Conservation (phyloP, 2,329 filamentous ascomycete genomes). For the Xylaria sp. region DNA sequence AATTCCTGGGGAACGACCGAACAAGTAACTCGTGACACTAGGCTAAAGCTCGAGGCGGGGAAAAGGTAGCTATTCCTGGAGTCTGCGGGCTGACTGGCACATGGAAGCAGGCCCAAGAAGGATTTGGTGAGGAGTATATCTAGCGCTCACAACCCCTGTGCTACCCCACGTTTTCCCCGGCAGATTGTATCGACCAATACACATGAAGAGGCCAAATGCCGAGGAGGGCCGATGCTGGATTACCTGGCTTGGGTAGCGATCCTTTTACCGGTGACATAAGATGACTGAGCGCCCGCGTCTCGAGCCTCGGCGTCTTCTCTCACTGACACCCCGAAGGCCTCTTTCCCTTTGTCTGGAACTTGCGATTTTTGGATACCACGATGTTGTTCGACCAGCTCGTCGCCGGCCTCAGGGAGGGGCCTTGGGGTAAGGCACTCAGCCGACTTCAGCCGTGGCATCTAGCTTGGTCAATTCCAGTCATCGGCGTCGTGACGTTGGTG, state of each 20-base stretch:
- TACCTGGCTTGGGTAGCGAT: slow-evolving; percentile 9
- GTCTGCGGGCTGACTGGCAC: neutral
- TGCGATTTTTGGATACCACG: neutral
- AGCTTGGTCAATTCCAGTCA: slow-evolving; percentile 19
- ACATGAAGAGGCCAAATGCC: slow-evolving; percentile 20
- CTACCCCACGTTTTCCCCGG: slow-evolving; percentile 26
- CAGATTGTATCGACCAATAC: slow-evolving; percentile 24
- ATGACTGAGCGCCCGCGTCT: slow-evolving; percentile 4
- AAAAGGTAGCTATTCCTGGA: neutral
- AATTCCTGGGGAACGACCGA: neutral
- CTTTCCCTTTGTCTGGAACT: neutral
- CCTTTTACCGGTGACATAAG: slow-evolving; percentile 12
- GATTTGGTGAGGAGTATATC: slow-evolving; percentile 23
- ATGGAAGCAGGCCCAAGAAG: neutral
- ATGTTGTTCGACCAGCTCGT: slow-evolving; percentile 32
- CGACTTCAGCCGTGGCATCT: slow-evolving; percentile 25
- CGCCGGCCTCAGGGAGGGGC: slow-evolving; percentile 9
- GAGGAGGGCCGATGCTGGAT: slow-evolving; percentile 12
- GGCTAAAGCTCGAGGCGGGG: neutral
- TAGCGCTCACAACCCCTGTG: neutral
- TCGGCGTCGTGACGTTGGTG: slow-evolving; percentile 34
- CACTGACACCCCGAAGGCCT: neutral
- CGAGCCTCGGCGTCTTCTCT: slow-evolving; percentile 5
- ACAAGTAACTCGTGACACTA: neutral
- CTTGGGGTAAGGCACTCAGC: slow-evolving; percentile 7